Evolutionary conservation across 1,284 basidiomycete species (phyloP).

Genomic region (Leccinum pallidistipes): DNA sequence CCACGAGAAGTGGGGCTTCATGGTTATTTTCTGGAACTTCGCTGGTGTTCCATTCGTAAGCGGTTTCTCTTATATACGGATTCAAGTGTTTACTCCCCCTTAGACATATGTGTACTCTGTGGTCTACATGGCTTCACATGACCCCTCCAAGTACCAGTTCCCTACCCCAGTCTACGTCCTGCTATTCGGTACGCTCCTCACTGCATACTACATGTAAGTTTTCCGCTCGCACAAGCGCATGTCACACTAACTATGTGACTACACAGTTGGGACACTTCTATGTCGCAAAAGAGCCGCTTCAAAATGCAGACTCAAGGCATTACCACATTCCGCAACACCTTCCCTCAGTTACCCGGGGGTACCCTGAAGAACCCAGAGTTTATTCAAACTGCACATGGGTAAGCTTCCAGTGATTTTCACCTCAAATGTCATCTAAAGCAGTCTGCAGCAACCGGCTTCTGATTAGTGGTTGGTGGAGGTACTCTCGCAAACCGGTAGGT

Average conservation of each 20-base stretch:
- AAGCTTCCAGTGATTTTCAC: constrained; percentile 19
- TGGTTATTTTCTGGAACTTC: constrained; percentile 98
- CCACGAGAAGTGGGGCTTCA: constrained; percentile 96
- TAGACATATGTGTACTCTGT: constrained; percentile 96
- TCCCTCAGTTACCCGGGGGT: constrained; percentile 91
- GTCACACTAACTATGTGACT: constrained; percentile 5
- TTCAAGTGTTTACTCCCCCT: constrained; percentile 24
- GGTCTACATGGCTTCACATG: constrained; percentile 96
- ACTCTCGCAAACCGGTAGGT: constrained; percentile 83
- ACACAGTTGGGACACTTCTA: constrained; percentile 85
- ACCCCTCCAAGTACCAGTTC: constrained; percentile 87
- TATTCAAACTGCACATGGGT: constrained; percentile 94
- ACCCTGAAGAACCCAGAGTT: constrained; percentile 88
- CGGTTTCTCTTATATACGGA: neutral
- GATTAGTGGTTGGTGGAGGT: constrained; percentile 88
- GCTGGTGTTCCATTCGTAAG: constrained; percentile 87
- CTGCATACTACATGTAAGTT: constrained; percentile 79
- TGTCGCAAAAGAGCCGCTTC: constrained; percentile 98
- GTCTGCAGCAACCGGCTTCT: constrained; percentile 73
- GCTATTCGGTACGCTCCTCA: constrained; percentile 75
- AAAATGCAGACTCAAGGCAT: constrained; percentile 96
- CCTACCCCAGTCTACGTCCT: constrained; percentile 73
- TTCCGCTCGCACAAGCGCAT: constrained; percentile 12
- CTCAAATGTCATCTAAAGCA: constrained; percentile 7
- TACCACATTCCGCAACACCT: constrained; percentile 83